Evolutionary conservation across 495 filamentous ascomycete species (phyloP).

Genomic region (Astrothelium subdiscretum): DNA sequence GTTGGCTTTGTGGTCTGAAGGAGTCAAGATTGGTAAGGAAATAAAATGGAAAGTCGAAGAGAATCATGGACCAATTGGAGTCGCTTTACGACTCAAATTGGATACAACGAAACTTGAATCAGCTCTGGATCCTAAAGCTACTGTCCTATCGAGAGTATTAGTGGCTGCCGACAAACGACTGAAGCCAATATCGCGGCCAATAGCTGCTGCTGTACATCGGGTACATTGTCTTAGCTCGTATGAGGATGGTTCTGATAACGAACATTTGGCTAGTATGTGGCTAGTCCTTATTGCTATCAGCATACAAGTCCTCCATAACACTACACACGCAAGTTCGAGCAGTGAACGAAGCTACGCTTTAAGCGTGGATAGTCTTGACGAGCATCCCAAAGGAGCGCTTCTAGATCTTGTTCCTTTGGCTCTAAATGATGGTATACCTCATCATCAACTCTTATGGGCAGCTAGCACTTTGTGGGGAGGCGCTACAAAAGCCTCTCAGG

Average conservation of each 20-base stretch:
- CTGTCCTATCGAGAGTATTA: neutral
- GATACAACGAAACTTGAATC: neutral
- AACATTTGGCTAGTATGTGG: neutral
- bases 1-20: neutral
- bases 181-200: neutral
- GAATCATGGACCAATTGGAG: no score
- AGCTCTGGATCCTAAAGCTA: neutral
- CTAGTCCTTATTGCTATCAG: neutral
- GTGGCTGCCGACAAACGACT: neutral
- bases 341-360: neutral
- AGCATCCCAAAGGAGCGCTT: neutral
- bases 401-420: neutral
- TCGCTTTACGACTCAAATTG: neutral
- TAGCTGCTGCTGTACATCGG: neutral
- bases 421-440: neutral
- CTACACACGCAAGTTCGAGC: neutral
- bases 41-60: neutral
- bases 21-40: neutral
- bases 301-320: neutral
- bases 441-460: neutral
- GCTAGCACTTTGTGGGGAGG: neutral
- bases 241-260: neutral
- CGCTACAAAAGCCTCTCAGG: neutral
- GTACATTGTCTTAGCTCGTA: neutral
- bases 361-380: neutral